Evolutionary conservation across 2,329 filamentous ascomycete species (phyloP).

Genomic region (Hirsutella rhossiliensis): DNA sequence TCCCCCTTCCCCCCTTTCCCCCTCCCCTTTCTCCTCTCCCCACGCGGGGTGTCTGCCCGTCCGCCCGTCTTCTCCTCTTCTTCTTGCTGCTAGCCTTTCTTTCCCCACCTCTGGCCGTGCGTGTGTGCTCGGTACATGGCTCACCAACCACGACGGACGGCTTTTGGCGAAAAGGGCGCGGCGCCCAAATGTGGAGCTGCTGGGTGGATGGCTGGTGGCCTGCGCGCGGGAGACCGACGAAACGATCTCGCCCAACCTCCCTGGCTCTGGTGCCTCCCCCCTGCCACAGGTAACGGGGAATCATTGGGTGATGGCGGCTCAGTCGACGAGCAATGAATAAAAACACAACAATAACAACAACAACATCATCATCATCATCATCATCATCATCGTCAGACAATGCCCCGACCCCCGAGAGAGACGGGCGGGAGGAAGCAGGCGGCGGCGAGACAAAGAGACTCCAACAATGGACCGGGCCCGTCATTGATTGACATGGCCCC

Average conservation of each 20-base stretch:
- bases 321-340: background rate
- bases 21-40: too few species aligned
- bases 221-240: background rate
- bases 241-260: background rate
- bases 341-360: background rate
- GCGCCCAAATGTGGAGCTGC: background rate
- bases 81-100: too few species aligned
- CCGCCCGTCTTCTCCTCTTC: too few species aligned
- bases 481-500: background rate
- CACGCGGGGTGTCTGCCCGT: too few species aligned
- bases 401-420: background rate
- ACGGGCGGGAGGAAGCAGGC: background rate
- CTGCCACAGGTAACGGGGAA: background rate
- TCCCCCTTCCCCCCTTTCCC: too few species aligned
- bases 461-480: background rate
- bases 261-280: background rate
- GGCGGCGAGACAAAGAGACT: background rate
- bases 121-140: too few species aligned
- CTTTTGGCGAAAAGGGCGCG: too few species aligned
- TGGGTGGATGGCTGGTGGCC: background rate
- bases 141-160: too few species aligned
- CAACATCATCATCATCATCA: background rate
- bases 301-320: background rate
- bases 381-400: background rate
- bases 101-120: too few species aligned